Evolutionary conservation across 2,329 filamentous ascomycete species (phyloP).

Genomic region (Camillea tinctor): DNA sequence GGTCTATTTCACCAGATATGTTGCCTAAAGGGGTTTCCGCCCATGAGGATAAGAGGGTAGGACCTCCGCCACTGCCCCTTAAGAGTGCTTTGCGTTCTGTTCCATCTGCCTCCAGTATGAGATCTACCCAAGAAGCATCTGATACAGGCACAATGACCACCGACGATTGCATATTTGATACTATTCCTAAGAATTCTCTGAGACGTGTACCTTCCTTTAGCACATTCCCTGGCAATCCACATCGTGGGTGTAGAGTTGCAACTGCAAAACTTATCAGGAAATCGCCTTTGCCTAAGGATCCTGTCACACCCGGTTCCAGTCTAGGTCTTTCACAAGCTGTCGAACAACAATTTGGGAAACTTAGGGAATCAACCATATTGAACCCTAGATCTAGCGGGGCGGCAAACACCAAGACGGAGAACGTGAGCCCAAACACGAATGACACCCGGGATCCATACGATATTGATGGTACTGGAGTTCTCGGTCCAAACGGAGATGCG

Average conservation of each 20-base stretch:
- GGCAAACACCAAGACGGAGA: constrained; percentile 19
- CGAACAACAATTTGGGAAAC: constrained; percentile 18
- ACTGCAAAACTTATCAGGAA: constrained; percentile 17
- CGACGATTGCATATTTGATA: constrained; percentile 7
- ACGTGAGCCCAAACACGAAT: constrained; percentile 20
- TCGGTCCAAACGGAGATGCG: constrained; percentile 10
- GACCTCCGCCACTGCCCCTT: constrained; percentile 5
- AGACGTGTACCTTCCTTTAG: constrained; percentile 17
- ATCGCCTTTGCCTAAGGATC: constrained; percentile 9
- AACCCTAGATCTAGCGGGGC: constrained; percentile 8
- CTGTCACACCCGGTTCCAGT: constrained; percentile 10
- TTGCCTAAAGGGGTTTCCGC: neutral
- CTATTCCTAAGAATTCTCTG: constrained; percentile 11
- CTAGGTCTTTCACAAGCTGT: constrained; percentile 13
- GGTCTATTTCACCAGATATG: neutral
- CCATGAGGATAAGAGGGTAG: constrained; percentile 14
- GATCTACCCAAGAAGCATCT: constrained; percentile 1
- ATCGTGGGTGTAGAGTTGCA: constrained; percentile 6
- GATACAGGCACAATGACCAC: constrained; percentile 1
- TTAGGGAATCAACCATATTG: constrained; percentile 6
- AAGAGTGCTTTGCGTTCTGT: constrained; percentile 13
- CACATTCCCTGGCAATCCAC: constrained; percentile 12
- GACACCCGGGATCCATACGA: constrained; percentile 19
- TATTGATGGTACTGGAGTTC: constrained; percentile 14
- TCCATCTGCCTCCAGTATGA: constrained; percentile 11